Evolutionary conservation across 371 early-diverging fungal genomes (phyloP), one percentile per base, ranked within the genome.

Genomic region (Mucor piriformis): DNA sequence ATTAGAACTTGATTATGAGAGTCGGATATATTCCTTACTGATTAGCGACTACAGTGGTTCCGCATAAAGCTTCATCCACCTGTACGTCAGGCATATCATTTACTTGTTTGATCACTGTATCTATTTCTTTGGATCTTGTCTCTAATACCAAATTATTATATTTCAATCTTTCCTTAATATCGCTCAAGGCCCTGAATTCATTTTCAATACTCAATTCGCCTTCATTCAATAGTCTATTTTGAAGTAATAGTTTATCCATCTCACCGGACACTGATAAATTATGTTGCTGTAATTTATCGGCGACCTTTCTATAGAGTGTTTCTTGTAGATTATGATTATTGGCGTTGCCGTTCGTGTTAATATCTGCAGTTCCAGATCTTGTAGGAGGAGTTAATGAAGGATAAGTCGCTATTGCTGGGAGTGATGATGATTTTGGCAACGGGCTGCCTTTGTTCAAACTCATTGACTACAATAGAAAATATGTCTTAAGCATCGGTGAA

Each of bases 41-140:
- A 58, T 92, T 92, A 49, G 88, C 83, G 3, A 91, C 88, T 3
- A 87, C 85, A 3, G 84, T 83, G 16, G 86, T 83, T 2, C 85
- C 88, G 20, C 83, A 83, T 27, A 89, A 69, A 32, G 88, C 79
- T 57, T 85, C 87, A 54, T 91, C 92, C 21, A 88, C 81, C 13
- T 78, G 67, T 7, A 86, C 83, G 59, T 88, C 89, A 11, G 88
- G 88, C 81, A 80, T 79, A 7, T 62, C 49, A 61, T 73, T 76
- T 13, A 87, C 74, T 34, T 77, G 66, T 6, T 73, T 74, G n/a
- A 83, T 79, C 3, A 74, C 61, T 50, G 79, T 69, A 23, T 81
- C 79, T 56, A 84, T 76, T 46, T 88, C 83, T 23, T 74, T 60
- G 40, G 82, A 84, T 52, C 77, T 68, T 18, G 79, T 63, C 58